Base-by-base conservation (phyloP, 2,329 filamentous ascomycete species). In the Claviceps africana region DNA sequence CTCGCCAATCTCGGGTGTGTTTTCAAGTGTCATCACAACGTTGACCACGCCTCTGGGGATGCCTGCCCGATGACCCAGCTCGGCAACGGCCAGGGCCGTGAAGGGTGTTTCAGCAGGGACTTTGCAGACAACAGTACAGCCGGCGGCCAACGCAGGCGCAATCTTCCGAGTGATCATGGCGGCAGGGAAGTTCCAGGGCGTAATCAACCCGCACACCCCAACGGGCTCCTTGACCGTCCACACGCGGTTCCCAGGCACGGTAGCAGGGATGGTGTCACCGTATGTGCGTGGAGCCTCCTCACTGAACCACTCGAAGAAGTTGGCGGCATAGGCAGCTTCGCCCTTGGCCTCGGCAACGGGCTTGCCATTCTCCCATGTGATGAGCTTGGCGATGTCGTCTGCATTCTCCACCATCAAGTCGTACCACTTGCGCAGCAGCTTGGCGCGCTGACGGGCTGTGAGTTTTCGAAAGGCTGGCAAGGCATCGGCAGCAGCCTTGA, bases 61-160 rank as follows among this genome's bases (percentile, higher is more conserved):
- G 17, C 93, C 91, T 15, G 91, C 91, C 17, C 90, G 82, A 62
- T 86, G 79, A 10, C 85, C 88, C 40, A 97, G 79, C 69, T 95
- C 90, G 1, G 88, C 88, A 21, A 97, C 70, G 1, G 91, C 91
- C 39, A 95, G 82, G 0, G 88, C 82, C 25, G 90, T 95, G 65
- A 91, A 93, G 0, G 91, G 93, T 1, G 93, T 96, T 73, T 97
- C 91, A 48, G 84, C 83, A 1, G 91, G 90, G 17, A 89, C 85
- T 68, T 98, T 98, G 61, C 83, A 83, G 1, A 97, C 90, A 2
- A 95, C 86, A 0, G 91, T 95, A 71, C 91, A 97, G 54, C 93
- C 93, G n/a, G 89, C 90, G 19, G 93, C 93, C 52, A 97, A 75
- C 9, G 86, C 86, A 1, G 87, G 81, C 2, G 78, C 82, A 49